A percentile compares a stretch with the other conserved stretches of the same genome.
Conservation (phyloP, 345 rosid species). For the Citrus maxima region DNA sequence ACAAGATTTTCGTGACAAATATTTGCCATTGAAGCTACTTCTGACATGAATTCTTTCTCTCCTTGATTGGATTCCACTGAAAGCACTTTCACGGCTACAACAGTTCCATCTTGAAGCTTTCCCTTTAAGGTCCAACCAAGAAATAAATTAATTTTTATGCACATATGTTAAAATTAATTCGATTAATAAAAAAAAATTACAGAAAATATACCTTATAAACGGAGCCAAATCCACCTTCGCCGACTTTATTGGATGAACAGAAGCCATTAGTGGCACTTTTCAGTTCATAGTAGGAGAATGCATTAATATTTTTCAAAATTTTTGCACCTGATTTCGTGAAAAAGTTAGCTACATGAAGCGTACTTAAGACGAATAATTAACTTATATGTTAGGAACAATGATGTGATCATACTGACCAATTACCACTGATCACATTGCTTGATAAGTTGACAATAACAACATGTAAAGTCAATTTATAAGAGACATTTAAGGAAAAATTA, state of each 20-base stretch:
- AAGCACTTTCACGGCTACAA: conserved; percentile 37
- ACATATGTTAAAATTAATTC: too few relatives aligned
- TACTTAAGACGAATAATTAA: not conserved
- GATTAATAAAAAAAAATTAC: too few relatives aligned
- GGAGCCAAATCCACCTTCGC: conserved; percentile 48
- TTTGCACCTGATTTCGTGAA: conserved; percentile 5
- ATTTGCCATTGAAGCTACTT: conserved; percentile 32
- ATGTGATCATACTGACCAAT: too few relatives aligned
- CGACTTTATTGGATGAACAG: conserved; percentile 31
- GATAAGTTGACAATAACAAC: too few relatives aligned
- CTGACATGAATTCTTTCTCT: conserved; percentile 36
- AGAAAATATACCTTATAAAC: conserved; percentile 27
- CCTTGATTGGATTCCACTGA: conserved; percentile 41
- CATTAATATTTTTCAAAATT: conserved; percentile 11
- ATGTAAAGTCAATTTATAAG: too few relatives aligned
- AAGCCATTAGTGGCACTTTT: conserved; percentile 34
- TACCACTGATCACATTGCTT: too few relatives aligned
- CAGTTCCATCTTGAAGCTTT: conserved; percentile 31
- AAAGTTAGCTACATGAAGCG: not conserved
- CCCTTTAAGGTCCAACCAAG: conserved; percentile 24
- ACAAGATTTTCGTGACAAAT: conserved; percentile 34
- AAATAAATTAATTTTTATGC: not conserved
- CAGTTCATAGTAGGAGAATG: conserved; percentile 27
- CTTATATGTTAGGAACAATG: too few relatives aligned
- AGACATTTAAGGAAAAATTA: too few relatives aligned